A percentile compares a stretch with the other conserved stretches of the same genome.
Evolutionary conservation across 176 grass and related monocot species (phyloP).

Genomic region (Hsuehochloa calcarea): DNA sequence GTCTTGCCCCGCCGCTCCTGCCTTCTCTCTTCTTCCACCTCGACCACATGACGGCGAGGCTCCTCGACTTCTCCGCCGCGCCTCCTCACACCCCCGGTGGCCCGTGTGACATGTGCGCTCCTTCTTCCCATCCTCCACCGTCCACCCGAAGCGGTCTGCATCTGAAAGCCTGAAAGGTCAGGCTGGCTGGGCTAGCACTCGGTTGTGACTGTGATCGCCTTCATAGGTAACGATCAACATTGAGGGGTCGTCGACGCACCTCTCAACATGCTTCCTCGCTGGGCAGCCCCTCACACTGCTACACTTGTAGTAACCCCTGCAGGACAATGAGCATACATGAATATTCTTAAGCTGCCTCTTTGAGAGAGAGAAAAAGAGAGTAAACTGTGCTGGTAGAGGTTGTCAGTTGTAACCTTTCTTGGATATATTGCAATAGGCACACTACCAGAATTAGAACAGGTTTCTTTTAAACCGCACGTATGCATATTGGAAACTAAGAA

Average conservation of each 20-base stretch:
- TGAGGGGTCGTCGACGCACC: constrained; percentile 73
- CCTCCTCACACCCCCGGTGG: too few species aligned
- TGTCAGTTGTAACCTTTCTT: constrained; percentile 18
- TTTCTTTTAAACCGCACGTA: not conserved
- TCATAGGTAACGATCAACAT: constrained; percentile 97
- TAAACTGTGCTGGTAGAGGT: not conserved
- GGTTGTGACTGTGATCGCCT: constrained; percentile 80
- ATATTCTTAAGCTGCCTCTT: not conserved
- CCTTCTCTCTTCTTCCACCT: too few species aligned
- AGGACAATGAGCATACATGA: not conserved
- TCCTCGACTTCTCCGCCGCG: too few species aligned
- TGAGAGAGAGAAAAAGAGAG: constrained; percentile 1
- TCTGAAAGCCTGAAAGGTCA: constrained; percentile 34
- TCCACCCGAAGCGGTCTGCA: not conserved
- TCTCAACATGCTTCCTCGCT: constrained; percentile 89
- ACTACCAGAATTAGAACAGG: constrained; percentile 19
- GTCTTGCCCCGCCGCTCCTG: too few species aligned
- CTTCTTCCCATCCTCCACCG: too few species aligned
- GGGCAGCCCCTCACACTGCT: constrained; percentile 88
- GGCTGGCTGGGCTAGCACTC: constrained; percentile 38
- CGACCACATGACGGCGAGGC: too few species aligned
- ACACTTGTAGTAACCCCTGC: constrained; percentile 95
- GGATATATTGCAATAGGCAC: constrained; percentile 22
- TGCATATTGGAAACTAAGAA: constrained; percentile 14
- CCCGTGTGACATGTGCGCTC: too few species aligned